Base-by-base conservation (phyloP, 768 basidiomycete species). In the Arthromyces matolae region DNA sequence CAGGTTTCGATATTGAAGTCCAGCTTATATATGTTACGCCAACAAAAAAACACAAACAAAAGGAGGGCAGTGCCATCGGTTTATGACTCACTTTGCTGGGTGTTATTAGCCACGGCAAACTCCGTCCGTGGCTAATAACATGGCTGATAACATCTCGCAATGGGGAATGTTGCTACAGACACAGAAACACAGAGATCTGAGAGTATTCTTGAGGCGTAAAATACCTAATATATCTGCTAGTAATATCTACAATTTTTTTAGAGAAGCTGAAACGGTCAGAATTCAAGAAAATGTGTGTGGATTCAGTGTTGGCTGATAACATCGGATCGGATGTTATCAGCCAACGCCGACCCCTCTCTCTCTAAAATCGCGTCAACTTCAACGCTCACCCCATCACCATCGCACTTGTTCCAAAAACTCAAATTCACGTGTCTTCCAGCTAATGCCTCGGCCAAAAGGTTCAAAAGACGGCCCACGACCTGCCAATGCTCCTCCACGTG, bases 251-350 rank as follows among this genome's bases (percentile, higher is more conserved):
- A n/a, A n/a, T n/a, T n/a, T n/a, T n/a, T n/a, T n/a, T n/a, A n/a
- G n/a, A n/a, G n/a, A n/a, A n/a, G n/a, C n/a, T n/a, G n/a, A n/a
- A n/a, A n/a, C n/a, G n/a, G n/a, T n/a, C n/a, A n/a, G n/a, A n/a
- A n/a, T n/a, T n/a, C n/a, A n/a, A n/a, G n/a, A n/a, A n/a, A n/a
- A n/a, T n/a, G n/a, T n/a, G n/a, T n/a, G n/a, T n/a, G n/a, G n/a
- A n/a, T n/a, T n/a, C n/a, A n/a, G n/a, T n/a, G n/a, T n/a, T 44
- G 43, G 43, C 23, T 33, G 32, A 34, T 44, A 44, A 44, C 33
- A 44, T 5, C 29, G n/a, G 42, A n/a, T 35, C 10, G 16, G 32
- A 19, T 24, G 23, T 44, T 44, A 34, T 44, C 33, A 33, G 22
- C 31, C 32, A 24, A 34, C 22, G 31, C 23, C 12, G 3, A 13